Percentiles rank a stretch among this genome's conserved stretches.
These are phyloP conservation scores for Xylariaceae sp. DNA, from an alignment of 2,329 filamentous ascomycete genomes.

Conservation along the genomic window DNA sequence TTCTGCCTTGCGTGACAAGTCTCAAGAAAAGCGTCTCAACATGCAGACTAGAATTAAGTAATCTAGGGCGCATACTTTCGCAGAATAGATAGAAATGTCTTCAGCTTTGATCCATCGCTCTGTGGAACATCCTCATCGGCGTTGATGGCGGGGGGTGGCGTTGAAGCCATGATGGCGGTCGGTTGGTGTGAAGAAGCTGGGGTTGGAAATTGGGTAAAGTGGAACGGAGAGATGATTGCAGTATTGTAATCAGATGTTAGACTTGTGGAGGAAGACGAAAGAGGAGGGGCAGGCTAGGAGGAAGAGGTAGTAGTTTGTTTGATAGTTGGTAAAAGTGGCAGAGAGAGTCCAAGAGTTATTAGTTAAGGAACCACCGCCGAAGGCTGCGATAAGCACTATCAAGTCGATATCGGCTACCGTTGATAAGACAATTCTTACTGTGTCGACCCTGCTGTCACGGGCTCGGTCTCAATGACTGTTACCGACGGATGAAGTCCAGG, in stretches of 20 bases:
- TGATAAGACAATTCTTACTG: too few relatives aligned
- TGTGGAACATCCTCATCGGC: constrained; percentile 35
- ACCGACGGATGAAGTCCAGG: too few relatives aligned
- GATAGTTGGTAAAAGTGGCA: constrained; percentile 2
- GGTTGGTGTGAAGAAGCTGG: too few relatives aligned
- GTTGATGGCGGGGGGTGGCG: constrained; percentile 21
- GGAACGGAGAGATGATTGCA: neutral
- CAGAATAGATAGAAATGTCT: constrained; percentile 82
- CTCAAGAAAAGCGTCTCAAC: neutral
- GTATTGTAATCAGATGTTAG: too few relatives aligned
- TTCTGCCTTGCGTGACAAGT: constrained; percentile 9
- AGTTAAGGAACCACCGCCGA: too few relatives aligned
- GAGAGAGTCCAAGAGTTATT: constrained; percentile 8
- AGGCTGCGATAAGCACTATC: too few relatives aligned
- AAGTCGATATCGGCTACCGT: too few relatives aligned
- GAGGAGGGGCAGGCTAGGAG: too few relatives aligned
- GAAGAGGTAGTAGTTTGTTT: neutral
- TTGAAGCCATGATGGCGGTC: constrained; percentile 22
- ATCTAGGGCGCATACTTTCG: constrained; percentile 76
- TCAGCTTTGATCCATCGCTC: constrained; percentile 84
- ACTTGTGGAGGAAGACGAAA: too few relatives aligned
- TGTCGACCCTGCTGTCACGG: too few relatives aligned
- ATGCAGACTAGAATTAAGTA: neutral
- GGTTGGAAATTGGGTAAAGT: neutral
- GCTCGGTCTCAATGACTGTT: too few relatives aligned